A percentile compares a stretch with the other conserved stretches of the same genome.
Conservation (phyloP, 2,329 filamentous ascomycete species). For the Aureobasidium sp. region DNA sequence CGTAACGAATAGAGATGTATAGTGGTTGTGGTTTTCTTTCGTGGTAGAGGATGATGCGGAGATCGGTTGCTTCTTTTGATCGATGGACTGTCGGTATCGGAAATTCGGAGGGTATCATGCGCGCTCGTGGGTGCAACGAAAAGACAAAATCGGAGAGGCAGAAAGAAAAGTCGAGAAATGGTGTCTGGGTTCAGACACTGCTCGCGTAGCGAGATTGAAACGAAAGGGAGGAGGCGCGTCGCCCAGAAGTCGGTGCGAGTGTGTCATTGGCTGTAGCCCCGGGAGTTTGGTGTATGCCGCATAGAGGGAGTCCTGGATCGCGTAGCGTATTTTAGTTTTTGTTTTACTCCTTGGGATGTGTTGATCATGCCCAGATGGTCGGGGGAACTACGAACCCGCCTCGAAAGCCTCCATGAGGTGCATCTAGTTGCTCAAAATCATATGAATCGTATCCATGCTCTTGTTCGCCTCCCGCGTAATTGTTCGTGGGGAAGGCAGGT, state of each 20-base stretch:
- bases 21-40: neutral
- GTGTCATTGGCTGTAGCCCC: neutral
- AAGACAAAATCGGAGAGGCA: neutral
- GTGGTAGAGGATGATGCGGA: neutral
- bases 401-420: conserved; percentile 20
- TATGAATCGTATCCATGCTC: conserved; percentile 7
- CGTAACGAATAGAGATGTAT: neutral
- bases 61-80: neutral
- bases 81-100: conserved; percentile 6
- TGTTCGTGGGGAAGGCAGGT: conserved; percentile 27
- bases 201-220: neutral
- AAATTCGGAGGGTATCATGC: conserved; percentile 5
- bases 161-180: neutral
- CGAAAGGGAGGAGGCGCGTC: neutral
- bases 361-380: conserved; percentile 28
- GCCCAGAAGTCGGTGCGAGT: neutral
- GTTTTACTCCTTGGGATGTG: conserved; percentile 7
- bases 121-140: conserved; percentile 4
- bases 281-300: neutral
- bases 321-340: conserved; percentile 15
- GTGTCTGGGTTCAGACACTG: neutral
- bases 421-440: conserved; percentile 14
- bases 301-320: conserved; percentile 12
- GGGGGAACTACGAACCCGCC: conserved; percentile 30
- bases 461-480: conserved; percentile 34